Evolutionary conservation across 345 rosid genomes (phyloP).

Genomic region (Reutealis trisperma): DNA sequence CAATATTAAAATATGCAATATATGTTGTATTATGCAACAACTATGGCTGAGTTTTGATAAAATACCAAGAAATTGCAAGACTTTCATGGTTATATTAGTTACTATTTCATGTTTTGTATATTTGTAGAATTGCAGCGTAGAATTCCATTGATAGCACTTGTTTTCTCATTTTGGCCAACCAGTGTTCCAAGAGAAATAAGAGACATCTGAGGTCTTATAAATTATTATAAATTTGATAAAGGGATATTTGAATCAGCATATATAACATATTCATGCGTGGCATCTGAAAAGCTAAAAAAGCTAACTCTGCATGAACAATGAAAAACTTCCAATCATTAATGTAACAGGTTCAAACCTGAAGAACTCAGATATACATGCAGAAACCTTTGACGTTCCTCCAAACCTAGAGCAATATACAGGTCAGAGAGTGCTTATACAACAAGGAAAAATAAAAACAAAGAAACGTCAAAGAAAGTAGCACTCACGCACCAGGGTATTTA

Average conservation of each 20-base stretch:
- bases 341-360: conserved; percentile 48
- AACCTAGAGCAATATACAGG: conserved; percentile 38
- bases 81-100: background rate
- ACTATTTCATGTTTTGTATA: background rate
- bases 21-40: background rate
- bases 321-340: background rate
- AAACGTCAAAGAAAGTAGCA: background rate
- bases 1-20: background rate
- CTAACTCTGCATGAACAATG: background rate
- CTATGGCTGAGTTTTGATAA: background rate
- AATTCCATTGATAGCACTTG: background rate
- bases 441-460: background rate
- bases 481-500: conserved; percentile 31
- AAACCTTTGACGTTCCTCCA: conserved; percentile 73
- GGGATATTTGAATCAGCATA: background rate
- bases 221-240: background rate
- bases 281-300: background rate
- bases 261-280: background rate
- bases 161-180: background rate
- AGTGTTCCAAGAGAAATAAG: background rate
- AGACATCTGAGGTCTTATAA: background rate
- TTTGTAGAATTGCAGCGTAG: background rate
- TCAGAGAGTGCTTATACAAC: background rate
- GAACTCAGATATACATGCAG: conserved; percentile 54
- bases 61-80: background rate